These are phyloP conservation scores for Didymella pinodella DNA, from an alignment of 2,329 filamentous ascomycete species.

Conservation along the genomic window DNA sequence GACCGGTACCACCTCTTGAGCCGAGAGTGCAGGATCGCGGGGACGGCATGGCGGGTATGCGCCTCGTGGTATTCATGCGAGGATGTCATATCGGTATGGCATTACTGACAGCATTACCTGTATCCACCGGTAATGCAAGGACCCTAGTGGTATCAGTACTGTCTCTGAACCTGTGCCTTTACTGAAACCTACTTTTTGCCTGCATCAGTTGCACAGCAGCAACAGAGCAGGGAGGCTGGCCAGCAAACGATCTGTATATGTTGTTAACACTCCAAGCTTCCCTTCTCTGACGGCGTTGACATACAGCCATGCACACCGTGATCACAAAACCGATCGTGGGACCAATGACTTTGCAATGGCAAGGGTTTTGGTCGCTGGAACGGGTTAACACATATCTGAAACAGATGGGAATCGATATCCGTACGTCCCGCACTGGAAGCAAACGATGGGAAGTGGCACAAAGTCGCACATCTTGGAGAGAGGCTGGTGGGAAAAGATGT, in stretches of 20 bases:
- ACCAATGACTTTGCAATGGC: constrained; percentile 64
- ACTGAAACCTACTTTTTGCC: constrained; percentile 59
- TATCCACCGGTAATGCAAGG: constrained; percentile 61
- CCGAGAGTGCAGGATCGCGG: not conserved
- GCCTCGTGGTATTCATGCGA: constrained; percentile 1
- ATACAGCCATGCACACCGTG: constrained; percentile 60
- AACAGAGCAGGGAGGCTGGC: constrained; percentile 63
- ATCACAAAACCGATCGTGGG: constrained; percentile 62
- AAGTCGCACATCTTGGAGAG: constrained; percentile 38
- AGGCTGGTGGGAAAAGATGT: not conserved
- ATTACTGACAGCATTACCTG: constrained; percentile 60
- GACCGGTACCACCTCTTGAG: not conserved
- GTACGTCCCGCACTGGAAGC: constrained; percentile 62
- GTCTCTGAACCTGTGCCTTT: not conserved
- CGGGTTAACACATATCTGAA: constrained; percentile 21
- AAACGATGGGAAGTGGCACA: constrained; percentile 60
- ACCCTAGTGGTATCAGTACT: constrained; percentile 52
- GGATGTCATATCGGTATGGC: constrained; percentile 55
- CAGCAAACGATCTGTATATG: constrained; percentile 59
- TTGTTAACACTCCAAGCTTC: constrained; percentile 19
- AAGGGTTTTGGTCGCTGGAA: constrained; percentile 63
- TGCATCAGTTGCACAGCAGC: constrained; percentile 63
- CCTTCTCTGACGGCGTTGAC: constrained; percentile 28
- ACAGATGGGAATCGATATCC: constrained; percentile 11
- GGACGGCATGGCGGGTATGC: not conserved